A percentile compares a stretch with the other conserved stretches of the same genome.
phyloP scores from a whole-genome alignment of 768 basidiomycete species.

The Cubamyces sp. region DNA sequence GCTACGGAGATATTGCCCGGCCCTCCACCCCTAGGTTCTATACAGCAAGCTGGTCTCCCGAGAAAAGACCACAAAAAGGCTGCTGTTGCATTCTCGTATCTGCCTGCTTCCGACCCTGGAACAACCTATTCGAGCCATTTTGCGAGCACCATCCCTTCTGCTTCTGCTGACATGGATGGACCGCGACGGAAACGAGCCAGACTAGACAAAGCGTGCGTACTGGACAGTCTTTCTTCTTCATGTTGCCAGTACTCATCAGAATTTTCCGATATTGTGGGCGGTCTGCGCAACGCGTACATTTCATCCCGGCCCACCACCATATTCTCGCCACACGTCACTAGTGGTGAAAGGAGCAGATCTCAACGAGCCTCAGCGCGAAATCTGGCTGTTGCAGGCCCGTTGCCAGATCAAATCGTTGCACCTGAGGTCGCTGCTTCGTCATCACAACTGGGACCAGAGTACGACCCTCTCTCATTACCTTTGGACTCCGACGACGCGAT shows the following conservation, averaged over 20 bases:
- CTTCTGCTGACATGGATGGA: constrained; percentile 63
- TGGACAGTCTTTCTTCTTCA: constrained; percentile 16
- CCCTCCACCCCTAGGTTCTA: constrained; percentile 73
- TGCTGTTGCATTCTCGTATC: constrained; percentile 69
- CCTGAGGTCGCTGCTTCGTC: constrained; percentile 29
- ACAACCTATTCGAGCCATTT: constrained; percentile 84
- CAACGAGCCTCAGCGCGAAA: constrained; percentile 36
- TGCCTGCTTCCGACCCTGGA: constrained; percentile 84
- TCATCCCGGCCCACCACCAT: not conserved
- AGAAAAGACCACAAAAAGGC: constrained; percentile 86
- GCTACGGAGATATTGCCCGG: constrained; percentile 92
- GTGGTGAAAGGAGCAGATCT: constrained; percentile 27
- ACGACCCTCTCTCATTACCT: constrained; percentile 54
- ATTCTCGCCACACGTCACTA: constrained; percentile 16
- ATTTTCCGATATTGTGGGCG: not conserved
- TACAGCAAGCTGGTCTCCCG: constrained; percentile 59
- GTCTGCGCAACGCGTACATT: not conserved
- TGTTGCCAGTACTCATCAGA: constrained; percentile 29
- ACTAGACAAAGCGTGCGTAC: constrained; percentile 72
- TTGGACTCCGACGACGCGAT: constrained; percentile 62
- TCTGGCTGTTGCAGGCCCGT: constrained; percentile 19
- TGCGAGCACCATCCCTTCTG: constrained; percentile 53
- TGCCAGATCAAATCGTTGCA: constrained; percentile 24
- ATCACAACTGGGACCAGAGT: constrained; percentile 60
- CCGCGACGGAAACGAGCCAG: constrained; percentile 73